Percentiles rank a stretch among this genome's conserved stretches.
phyloP scores from a whole-genome alignment of 345 rosid genomes.

The Pelargonium nanum region DNA sequence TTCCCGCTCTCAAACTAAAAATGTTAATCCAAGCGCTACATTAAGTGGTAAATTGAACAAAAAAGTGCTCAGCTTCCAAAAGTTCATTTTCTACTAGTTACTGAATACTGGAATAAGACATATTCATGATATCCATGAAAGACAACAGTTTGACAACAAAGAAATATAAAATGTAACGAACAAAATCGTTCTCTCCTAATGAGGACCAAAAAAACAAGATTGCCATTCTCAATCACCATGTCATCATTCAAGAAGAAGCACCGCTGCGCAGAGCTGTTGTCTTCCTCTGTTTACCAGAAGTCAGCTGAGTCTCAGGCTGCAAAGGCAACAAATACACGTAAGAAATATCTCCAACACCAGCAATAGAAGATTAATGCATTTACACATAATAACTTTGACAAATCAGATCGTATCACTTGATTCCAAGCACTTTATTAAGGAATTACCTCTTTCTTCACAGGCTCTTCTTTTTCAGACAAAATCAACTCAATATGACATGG shows the following conservation, averaged over 20 bases:
- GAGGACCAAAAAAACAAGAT: no score
- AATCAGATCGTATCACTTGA: neutral
- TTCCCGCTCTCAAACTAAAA: no score
- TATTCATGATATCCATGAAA: no score
- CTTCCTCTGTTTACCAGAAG: constrained; percentile 23
- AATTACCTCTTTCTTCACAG: constrained; percentile 57
- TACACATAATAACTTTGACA: neutral
- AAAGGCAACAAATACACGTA: constrained; percentile 8
- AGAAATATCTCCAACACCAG: neutral
- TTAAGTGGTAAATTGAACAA: no score
- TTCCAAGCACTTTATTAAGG: neutral
- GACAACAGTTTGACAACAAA: no score
- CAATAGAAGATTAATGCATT: neutral
- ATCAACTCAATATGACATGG: constrained; percentile 66
- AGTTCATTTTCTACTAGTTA: no score
- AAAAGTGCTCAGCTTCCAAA: no score
- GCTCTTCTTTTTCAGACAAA: constrained; percentile 59
- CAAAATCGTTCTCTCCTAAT: no score
- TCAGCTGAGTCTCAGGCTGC: constrained; percentile 57
- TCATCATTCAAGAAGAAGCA: constrained; percentile 20
- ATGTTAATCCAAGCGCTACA: no score
- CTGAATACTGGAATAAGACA: no score
- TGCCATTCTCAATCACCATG: no score
- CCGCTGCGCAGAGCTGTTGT: constrained; percentile 11
- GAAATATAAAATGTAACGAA: no score